Evolutionary conservation across 164 flowering plant species (phyloP).

Genomic region (Liquidambar formosana): DNA sequence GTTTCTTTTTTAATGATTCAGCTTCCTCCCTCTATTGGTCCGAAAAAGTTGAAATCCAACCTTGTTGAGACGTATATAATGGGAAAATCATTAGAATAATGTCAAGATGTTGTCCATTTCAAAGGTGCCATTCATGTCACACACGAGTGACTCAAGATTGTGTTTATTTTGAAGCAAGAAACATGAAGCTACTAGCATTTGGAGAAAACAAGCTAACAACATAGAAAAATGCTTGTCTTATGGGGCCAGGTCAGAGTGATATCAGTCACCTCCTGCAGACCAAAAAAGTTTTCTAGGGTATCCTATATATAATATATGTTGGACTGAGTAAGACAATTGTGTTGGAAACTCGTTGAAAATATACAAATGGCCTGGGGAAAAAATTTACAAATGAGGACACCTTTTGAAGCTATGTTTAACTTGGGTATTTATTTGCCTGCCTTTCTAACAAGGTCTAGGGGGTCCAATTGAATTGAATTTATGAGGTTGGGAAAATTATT

Average conservation of each 20-base stretch:
- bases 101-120: slow-evolving; percentile 16
- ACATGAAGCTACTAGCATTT: slow-evolving; percentile 10
- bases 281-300: too few relatives aligned
- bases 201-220: slow-evolving; percentile 3
- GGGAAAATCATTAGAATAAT: slow-evolving; percentile 13
- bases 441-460: too few relatives aligned
- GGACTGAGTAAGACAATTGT: slow-evolving; percentile 13
- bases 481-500: too few relatives aligned
- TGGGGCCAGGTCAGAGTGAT: slow-evolving; percentile 3
- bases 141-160: slow-evolving; percentile 12
- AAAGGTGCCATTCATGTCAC: slow-evolving; percentile 42
- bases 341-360: not conserved
- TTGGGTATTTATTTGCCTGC: too few relatives aligned
- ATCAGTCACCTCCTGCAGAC: slow-evolving; percentile 9
- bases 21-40: slow-evolving; percentile 31
- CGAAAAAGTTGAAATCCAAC: slow-evolving; percentile 32
- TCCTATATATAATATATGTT: too few relatives aligned
- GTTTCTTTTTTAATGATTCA: slow-evolving; percentile 8
- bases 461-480: too few relatives aligned
- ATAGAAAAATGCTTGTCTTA: not conserved
- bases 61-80: slow-evolving; percentile 6
- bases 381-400: not conserved
- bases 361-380: too few relatives aligned
- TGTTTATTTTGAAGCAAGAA: slow-evolving; percentile 12
- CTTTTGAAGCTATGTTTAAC: too few relatives aligned